phyloP scores from a whole-genome alignment of 768 basidiomycete species.

The Collybia nuda region DNA sequence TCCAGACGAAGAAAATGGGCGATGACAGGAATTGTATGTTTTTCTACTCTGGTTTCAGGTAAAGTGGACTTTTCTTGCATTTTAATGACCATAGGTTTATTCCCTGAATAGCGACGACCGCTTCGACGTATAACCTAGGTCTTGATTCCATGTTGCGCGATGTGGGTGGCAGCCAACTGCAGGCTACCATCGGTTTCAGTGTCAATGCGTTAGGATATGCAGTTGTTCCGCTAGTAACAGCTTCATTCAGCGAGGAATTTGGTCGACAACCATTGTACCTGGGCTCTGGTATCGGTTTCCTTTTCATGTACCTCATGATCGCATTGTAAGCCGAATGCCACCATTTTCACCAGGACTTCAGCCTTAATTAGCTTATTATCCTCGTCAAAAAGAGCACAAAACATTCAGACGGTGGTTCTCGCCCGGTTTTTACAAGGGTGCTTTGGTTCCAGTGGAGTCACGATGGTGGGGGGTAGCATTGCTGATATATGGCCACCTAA shows the following conservation, averaged over 20 bases:
- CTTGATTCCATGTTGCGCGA: constrained; percentile 54
- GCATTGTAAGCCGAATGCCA: constrained; percentile 31
- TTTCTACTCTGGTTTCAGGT: constrained; percentile 49
- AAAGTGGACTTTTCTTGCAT: constrained; percentile 7
- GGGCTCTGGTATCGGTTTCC: constrained; percentile 47
- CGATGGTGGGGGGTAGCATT: constrained; percentile 72
- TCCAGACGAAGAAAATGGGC: constrained; percentile 20
- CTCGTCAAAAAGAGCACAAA: constrained; percentile 30
- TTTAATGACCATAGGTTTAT: neutral
- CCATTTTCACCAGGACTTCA: neutral
- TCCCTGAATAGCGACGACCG: constrained; percentile 41
- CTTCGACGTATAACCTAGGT: constrained; percentile 56
- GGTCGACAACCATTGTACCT: constrained; percentile 63
- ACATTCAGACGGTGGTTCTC: constrained; percentile 66
- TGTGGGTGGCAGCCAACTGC: constrained; percentile 41
- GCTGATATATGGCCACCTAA: constrained; percentile 66
- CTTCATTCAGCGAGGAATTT: constrained; percentile 75
- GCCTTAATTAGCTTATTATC: neutral
- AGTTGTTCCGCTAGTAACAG: constrained; percentile 61
- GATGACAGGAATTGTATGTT: constrained; percentile 41
- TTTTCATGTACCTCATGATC: constrained; percentile 49
- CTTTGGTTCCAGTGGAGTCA: constrained; percentile 68
- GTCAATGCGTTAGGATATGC: constrained; percentile 62
- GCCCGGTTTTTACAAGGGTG: constrained; percentile 66
- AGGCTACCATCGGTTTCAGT: constrained; percentile 48